Percentiles rank a stretch among this genome's conserved stretches.
phyloP scores from a whole-genome alignment of 805 yeast species.

The Scheffersomyces coipomensis region DNA sequence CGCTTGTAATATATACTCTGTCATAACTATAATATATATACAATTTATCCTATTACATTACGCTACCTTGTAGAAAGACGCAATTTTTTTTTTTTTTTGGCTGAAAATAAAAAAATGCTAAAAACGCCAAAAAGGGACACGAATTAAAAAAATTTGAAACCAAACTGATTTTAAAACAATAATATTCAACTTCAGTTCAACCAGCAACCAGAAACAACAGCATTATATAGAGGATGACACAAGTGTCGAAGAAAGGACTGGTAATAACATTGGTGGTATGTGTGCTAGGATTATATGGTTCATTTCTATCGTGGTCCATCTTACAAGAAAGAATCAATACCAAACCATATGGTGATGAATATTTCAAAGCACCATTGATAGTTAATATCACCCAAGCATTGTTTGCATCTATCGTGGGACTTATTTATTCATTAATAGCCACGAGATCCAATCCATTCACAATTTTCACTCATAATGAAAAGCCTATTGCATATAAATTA shows the following conservation, averaged over 20 bases:
- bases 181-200: too few species aligned
- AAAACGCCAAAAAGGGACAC: too few species aligned
- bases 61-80: too few species aligned
- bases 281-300: constrained; percentile 71
- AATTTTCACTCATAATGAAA: constrained; percentile 31
- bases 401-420: constrained; percentile 71
- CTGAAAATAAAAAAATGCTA: too few species aligned
- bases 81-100: too few species aligned
- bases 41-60: too few species aligned
- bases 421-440: constrained; percentile 46
- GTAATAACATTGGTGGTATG: constrained; percentile 27
- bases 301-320: constrained; percentile 89
- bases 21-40: too few species aligned
- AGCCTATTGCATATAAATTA: constrained; percentile 11
- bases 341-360: constrained; percentile 61
- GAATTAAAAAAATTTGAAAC: too few species aligned
- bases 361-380: constrained; percentile 76
- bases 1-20: too few species aligned
- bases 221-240: too few species aligned
- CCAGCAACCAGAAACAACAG: too few species aligned
- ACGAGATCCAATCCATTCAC: constrained; percentile 24
- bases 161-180: too few species aligned
- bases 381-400: constrained; percentile 73
- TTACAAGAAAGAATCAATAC: constrained; percentile 87
- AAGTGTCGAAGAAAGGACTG: constrained; percentile 13